Evolutionary conservation across 805 yeast species (phyloP).

Genomic region (Kuraishia cidri): DNA sequence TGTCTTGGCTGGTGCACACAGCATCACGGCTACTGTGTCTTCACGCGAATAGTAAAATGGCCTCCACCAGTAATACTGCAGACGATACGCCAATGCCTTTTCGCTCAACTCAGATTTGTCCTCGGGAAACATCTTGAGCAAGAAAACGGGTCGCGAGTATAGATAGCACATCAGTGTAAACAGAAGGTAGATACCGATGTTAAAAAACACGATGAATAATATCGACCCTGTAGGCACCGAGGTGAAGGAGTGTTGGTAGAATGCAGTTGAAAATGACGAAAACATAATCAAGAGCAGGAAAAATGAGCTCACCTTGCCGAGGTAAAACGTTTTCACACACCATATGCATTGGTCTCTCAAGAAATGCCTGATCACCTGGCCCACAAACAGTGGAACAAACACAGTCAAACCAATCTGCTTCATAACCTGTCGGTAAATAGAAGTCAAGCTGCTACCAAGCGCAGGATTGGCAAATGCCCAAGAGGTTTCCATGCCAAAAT

Average conservation of each 20-base stretch:
- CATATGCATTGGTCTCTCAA: constrained; percentile 59
- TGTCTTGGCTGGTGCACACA: constrained; percentile 90
- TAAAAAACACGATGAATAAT: constrained; percentile 74
- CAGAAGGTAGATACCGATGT: constrained; percentile 68
- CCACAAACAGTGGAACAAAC: constrained; percentile 81
- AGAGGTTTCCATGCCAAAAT: constrained; percentile 20
- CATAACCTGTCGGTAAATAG: constrained; percentile 70
- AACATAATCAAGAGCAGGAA: constrained; percentile 74
- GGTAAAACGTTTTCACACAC: constrained; percentile 44
- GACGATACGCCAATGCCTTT: constrained; percentile 31
- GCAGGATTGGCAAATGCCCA: constrained; percentile 85
- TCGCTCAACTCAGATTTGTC: constrained; percentile 31
- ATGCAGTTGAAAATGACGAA: constrained; percentile 80
- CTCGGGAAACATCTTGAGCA: constrained; percentile 30
- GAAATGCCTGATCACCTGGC: constrained; percentile 70
- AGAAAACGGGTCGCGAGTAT: constrained; percentile 51
- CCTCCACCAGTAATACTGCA: constrained; percentile 30
- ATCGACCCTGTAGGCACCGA: constrained; percentile 60
- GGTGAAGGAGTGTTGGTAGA: constrained; percentile 66
- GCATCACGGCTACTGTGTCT: constrained; percentile 73
- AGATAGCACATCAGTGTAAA: constrained; percentile 59
- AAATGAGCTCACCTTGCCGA: constrained; percentile 65
- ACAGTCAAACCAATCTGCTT: constrained; percentile 80
- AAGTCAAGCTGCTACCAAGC: constrained; percentile 38
- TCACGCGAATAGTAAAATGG: constrained; percentile 65